These are phyloP conservation scores for Neopestalotiopsis clavispora DNA, from an alignment of 2,329 filamentous ascomycete genomes.

Conservation along the genomic window DNA sequence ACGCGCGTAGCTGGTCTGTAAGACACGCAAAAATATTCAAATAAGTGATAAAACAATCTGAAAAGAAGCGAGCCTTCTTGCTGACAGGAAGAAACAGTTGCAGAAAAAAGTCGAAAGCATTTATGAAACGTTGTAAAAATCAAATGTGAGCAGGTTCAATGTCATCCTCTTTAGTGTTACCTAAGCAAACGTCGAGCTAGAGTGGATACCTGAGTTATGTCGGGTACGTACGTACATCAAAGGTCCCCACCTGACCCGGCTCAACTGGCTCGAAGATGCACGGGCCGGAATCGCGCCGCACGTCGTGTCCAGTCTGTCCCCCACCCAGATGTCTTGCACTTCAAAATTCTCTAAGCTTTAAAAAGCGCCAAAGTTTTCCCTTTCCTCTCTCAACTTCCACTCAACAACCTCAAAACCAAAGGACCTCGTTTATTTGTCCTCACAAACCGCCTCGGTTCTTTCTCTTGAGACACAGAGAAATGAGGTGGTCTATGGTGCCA, in stretches of 20 bases:
- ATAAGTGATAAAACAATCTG: too few relatives aligned
- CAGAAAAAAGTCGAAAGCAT: too few relatives aligned
- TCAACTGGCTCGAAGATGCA: background rate
- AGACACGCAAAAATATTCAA: too few relatives aligned
- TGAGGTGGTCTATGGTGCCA: conserved; percentile 6
- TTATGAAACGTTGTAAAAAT: too few relatives aligned
- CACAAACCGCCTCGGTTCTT: background rate
- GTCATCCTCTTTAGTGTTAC: background rate
- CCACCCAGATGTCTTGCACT: background rate
- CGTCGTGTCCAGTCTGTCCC: background rate
- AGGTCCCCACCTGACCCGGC: background rate
- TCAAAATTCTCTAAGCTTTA: conserved; percentile 11
- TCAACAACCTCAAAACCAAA: background rate
- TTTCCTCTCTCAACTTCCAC: background rate
- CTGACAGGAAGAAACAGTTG: too few relatives aligned
- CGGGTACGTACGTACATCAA: too few relatives aligned
- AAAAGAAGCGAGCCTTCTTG: too few relatives aligned
- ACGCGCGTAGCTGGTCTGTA: too few relatives aligned
- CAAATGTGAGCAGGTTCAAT: background rate
- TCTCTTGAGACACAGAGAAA: conserved; percentile 7
- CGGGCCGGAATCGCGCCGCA: conserved; percentile 9
- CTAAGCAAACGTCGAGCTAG: background rate
- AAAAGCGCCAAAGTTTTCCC: background rate
- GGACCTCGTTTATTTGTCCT: background rate
- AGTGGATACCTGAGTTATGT: background rate